Evolutionary conservation across 495 filamentous ascomycete species (phyloP), one percentile per base, ranked within the genome.

Genomic region (Xylaria curta): DNA sequence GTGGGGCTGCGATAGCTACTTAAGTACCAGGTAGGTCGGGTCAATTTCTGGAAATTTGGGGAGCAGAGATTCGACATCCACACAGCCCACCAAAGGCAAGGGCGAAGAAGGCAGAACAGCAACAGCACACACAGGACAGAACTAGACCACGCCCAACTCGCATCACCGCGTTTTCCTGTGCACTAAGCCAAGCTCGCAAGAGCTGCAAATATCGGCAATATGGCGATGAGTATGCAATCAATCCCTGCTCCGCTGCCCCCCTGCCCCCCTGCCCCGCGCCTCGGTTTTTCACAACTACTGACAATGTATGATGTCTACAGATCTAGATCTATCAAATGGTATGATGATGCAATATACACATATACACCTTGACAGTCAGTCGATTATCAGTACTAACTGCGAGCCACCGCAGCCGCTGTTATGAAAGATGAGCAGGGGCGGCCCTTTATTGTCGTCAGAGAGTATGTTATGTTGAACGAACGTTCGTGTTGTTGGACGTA

Each of bases 381-480:
- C 17, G 40, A 26, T 21, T 38, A n/a, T n/a, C 15, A 0, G 7
- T 70, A 66, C 75, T 78, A 63, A 78, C 63, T 21, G 51, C 72
- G 76, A 63, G 74, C 71, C 46, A 13, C 13, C 74, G 62, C 64
- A 89, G 87, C 87, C 72, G 71, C 82, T 75, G 85, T 89, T 75
- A 82, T 88, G 78, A 88, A 88, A 85, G 96, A 99, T 89, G 96
- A 99, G 83, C 91, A 94, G 80, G 96, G 96, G 71, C 90, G 96
- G 77, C 96, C 97, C 54, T 98, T 99, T 81, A 98, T 99, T 78
- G 91, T 99, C 71, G 96, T 99, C 73, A 90, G 96, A 91, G 96
- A 99, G 95, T 97, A 88, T 82, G 94, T 90, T 97, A 88, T 82
- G 94, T 90, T 74, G 38, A 59, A 42, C 40, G 49, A 59, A 42